Base-by-base conservation (phyloP, 2,329 filamentous ascomycete genomes). In the Stachybotrys elegans region DNA sequence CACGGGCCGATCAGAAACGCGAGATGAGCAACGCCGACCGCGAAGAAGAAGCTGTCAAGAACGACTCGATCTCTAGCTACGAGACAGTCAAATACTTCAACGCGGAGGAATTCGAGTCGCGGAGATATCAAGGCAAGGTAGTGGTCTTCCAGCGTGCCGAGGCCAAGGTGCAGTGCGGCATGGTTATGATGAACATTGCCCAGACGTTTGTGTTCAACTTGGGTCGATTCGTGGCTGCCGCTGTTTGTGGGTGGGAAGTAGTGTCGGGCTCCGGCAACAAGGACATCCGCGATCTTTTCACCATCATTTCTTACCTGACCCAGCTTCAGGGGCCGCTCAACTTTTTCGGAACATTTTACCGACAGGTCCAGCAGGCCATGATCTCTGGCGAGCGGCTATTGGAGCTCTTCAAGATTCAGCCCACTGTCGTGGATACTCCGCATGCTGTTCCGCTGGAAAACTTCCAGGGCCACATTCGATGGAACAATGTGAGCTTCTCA, bases 61-160 rank as follows among this genome's bases (percentile, higher is more conserved):
- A 96, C 61, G 93, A 98, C 64, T 97, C 93, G 1, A 93, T 98
- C 72, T 90, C 93, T 49, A 95, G 90, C n/a, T 98, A 97, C 63
- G 93, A 98, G 69, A 92, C 87, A 2, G 88, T 92, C 60, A 93
- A 92, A 61, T 92, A 92, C 58, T 93, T 93, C 73, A 92, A 92
- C 55, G 87, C 87, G 7, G 88, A 92, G 58, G 72, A 79, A 3
- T 91, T 86, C 58, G 88, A 93, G 58, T 90, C 89, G 53, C 70
- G 75, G 40, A 78, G 88, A 20, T 92, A 90, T 57, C 76, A 82
- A 38, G 67, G 75, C 36, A 86, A 87, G 21, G 86, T 93, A 43
- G 70, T 71, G 37, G 78, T 78, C 43, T 92, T 83, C 62, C 88
- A 92, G 59, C 69, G 68, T 32, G 85, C 86, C 40, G 88, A 92